Base-by-base conservation (phyloP, 768 basidiomycete species). In the Kondoa subrosea region DNA sequence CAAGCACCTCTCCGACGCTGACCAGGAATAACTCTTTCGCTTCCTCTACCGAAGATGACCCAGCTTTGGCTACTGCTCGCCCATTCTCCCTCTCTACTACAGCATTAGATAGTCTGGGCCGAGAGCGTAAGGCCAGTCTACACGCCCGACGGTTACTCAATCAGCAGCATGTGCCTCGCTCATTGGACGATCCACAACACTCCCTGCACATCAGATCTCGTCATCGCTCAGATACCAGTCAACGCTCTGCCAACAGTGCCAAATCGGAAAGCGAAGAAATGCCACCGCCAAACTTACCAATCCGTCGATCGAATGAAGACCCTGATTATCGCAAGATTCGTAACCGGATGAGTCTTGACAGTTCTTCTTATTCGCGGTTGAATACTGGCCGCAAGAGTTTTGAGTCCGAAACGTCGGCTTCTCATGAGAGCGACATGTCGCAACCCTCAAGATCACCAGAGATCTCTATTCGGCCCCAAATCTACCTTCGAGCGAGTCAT, bases 401-500 rank as follows among this genome's bases (percentile, higher is more conserved):
- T 29, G 65, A 1, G 26, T 30, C 0, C 14, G 50, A 30, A 25
- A 21, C 40, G 40, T 50, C 65, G 56, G 33, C 25, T 21, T 57
- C 65, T 2, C 2, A 30, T 17, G 40, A 50, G 21, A 30, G 26
- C 26, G 40, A 34, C 16, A 31, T 57, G 27, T 15, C 26, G 40
- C 40, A n/a, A n/a, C n/a, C n/a, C n/a, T n/a, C n/a, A n/a, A n/a
- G 40, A 33, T 56, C 50, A 8, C 1, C 56, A 2, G 67, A 67
- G 25, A 58, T 67, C 21, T 61, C 34, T 3, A 67, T 67, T 34
- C 67, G 67, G 21, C 67, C 67, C 16, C 34, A 34, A 21, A 63
- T 67, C 57, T 50, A 50, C 40, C 40, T 50, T 21, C 40, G 40
- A 8, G 40, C 40, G 12, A 21, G 59, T 67, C 12, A 32, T 67